Evolutionary conservation across 306 rosid genomes (phyloP), one percentile per base, ranked within the genome.

Genomic region (Cyclanthera cordifolia): DNA sequence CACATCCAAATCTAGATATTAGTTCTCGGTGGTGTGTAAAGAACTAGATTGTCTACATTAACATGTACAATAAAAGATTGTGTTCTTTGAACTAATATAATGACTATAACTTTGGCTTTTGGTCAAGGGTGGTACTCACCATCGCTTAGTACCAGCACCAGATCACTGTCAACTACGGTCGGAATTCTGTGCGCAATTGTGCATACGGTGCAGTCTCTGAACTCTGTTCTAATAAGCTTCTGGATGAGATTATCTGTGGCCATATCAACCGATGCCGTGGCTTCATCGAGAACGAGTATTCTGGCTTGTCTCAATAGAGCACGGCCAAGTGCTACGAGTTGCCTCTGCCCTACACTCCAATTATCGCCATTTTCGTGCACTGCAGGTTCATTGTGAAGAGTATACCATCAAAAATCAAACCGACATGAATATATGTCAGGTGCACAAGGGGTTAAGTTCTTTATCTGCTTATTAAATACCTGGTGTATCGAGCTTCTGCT

Each of bases 301-400:
- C 79, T 89, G 20, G 96, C 92, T 77, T 93, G 96, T 86, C 87
- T 88, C 69, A 93, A 86, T 71, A 93, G 80, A 46, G 99, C 99
- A 69, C 99, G 88, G 59, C 99, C 99, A 21, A 93, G 74, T 23
- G 99, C 80, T 69, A 93, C 95, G 53, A 93, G 99, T 76, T 93
- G 99, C 54, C 99, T 83, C 81, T 93, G 99, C 46, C 99, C 99
- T 61, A 90, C 96, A 71, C 99, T 93, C 99, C 99, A 93, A 61
- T 93, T 93, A 75, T 93, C 99, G 74, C 99, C 99, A 93, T 88
- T 93, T 80, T 94, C 99, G 15, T 88, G 80, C 75, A 94, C 99
- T 94, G 91, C 70, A 83, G 9, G 43, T 37, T 37, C 43, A 37
- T 37, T 37, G 43, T 37, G 8, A 37, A 37, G 43, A 37, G 43